These are phyloP conservation scores for Paramecium sonneborni DNA, from an alignment of 73 alveolate genomes.

Conservation along the genomic window DNA sequence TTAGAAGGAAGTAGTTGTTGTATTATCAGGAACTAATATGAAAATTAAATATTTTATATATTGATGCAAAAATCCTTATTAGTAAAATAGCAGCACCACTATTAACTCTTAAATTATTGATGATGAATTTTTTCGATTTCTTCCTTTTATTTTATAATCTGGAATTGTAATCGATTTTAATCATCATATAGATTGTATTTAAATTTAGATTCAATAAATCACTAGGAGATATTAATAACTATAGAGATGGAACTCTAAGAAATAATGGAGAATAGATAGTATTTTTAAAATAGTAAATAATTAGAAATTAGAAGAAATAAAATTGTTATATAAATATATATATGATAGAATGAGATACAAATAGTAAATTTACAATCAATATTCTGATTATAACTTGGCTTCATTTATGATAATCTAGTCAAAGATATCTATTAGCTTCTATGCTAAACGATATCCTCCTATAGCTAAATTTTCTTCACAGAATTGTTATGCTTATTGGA, in stretches of 20 bases:
- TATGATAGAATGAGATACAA: neutral
- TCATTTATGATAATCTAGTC: neutral
- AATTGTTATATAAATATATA: neutral
- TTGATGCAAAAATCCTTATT: neutral
- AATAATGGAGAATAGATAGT: neutral
- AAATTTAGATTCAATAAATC: neutral
- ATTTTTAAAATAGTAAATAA: neutral
- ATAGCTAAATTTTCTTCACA: slow-evolving; percentile 48
- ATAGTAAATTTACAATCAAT: neutral
- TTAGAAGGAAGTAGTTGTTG: neutral
- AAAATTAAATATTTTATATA: neutral
- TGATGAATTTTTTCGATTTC: neutral
- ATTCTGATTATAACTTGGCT: neutral
- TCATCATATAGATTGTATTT: neutral
- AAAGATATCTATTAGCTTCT: neutral
- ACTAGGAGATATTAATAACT: neutral
- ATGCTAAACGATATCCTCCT: slow-evolving; percentile 67
- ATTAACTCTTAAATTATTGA: too few species aligned
- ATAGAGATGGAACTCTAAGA: neutral
- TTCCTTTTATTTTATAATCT: neutral
- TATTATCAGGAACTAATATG: neutral
- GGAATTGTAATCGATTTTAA: neutral
- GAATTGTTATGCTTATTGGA: neutral
- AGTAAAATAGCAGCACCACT: neutral
- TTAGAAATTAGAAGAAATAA: neutral